Percentiles rank a stretch among this genome's conserved stretches.
Evolutionary conservation across 225 moss, liverwort and hornwort species (phyloP).

Genomic region (Bryoerythrophyllum caledonicum): DNA sequence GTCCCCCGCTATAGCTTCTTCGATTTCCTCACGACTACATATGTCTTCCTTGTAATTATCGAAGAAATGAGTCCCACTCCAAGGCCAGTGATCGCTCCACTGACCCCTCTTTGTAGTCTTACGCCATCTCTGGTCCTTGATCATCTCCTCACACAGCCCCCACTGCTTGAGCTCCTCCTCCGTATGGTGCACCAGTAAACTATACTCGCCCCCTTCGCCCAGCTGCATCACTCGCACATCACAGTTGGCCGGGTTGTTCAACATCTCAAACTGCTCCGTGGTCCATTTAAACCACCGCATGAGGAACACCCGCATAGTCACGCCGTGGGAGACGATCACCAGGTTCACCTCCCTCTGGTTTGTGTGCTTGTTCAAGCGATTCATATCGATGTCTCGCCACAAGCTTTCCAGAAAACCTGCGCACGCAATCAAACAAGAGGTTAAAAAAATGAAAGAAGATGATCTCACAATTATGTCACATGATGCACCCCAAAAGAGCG

Average conservation of each 20-base stretch:
- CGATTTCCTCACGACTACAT: background rate
- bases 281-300: constrained; percentile 87
- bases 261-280: constrained; percentile 58
- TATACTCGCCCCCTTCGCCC: constrained; percentile 58
- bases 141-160: constrained; percentile 61
- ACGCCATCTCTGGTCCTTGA: constrained; percentile 60
- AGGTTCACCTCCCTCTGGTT: constrained; percentile 50
- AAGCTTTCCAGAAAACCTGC: constrained; percentile 71
- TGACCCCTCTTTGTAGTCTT: constrained; percentile 41
- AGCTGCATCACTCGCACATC: constrained; percentile 68
- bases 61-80: constrained; percentile 62
- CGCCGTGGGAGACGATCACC: constrained; percentile 66
- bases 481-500: no score
- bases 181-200: constrained; percentile 53
- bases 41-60: constrained; percentile 53
- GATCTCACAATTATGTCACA: no score
- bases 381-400: constrained; percentile 70
- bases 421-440: constrained; percentile 5
- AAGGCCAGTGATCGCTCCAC: constrained; percentile 64
- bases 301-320: constrained; percentile 66
- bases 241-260: constrained; percentile 52
- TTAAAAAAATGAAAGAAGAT: background rate
- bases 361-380: constrained; percentile 47
- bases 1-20: background rate
- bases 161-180: constrained; percentile 56